phyloP scores from a whole-genome alignment of 106 monocot genomes.

The Apostasia shenzhenica region DNA sequence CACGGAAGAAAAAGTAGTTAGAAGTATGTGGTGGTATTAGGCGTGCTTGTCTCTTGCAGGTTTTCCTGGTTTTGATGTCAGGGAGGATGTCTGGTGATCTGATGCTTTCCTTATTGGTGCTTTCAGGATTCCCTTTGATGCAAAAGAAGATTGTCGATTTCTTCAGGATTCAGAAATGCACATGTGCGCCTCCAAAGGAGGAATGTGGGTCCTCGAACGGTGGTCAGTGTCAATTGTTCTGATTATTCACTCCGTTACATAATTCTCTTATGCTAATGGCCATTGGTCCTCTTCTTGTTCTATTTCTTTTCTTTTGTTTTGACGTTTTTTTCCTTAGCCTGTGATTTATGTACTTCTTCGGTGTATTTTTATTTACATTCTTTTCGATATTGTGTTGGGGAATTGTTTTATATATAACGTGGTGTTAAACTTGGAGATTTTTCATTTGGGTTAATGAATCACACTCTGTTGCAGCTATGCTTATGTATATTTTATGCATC shows the following conservation, averaged over 20 bases:
- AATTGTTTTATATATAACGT: too few relatives aligned
- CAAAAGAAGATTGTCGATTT: conserved; percentile 87
- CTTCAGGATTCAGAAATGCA: conserved; percentile 68
- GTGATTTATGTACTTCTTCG: too few relatives aligned
- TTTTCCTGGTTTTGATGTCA: conserved; percentile 1
- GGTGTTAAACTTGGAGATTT: too few relatives aligned
- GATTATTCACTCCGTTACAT: background rate
- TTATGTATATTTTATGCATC: too few relatives aligned
- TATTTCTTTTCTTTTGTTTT: background rate
- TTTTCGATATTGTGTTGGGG: too few relatives aligned
- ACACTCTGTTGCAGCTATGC: too few relatives aligned
- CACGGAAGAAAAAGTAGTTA: background rate
- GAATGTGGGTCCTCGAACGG: conserved; percentile 29
- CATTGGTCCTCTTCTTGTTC: too few relatives aligned
- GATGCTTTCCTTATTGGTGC: conserved; percentile 11
- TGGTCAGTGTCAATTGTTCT: conserved; percentile 8
- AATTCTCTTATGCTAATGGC: too few relatives aligned
- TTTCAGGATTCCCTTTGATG: conserved; percentile 61
- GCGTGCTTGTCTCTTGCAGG: conserved; percentile 5
- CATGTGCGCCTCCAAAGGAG: conserved; percentile 11
- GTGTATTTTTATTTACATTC: too few relatives aligned
- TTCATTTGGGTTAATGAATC: too few relatives aligned
- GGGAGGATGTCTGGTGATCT: background rate
- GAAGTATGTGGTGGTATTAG: conserved; percentile 10
- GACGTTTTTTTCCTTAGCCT: too few relatives aligned